Base-by-base conservation (phyloP, 148 eudicot species). In the Cornus florida region DNA sequence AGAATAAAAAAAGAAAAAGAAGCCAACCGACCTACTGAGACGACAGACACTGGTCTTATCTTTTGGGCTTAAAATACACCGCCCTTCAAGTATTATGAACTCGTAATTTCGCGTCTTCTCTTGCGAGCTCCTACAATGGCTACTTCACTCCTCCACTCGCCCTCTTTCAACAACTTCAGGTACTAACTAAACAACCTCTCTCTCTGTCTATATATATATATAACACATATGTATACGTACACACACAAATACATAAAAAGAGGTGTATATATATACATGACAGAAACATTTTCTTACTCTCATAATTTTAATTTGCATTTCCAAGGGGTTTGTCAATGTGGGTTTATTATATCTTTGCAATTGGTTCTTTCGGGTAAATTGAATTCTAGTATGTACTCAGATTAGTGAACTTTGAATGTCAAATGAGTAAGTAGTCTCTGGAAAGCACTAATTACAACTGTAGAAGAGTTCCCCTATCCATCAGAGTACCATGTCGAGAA, bases 161-260 rank as follows among this genome's bases (percentile, higher is more conserved):
- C 59, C 70, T 32, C 48, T 41, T 77, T 39, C 71, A 75, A 23
- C 72, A 23, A 67, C 79, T 33, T 4, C 79, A 69, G 79, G 79
- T 77, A 41, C 41, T 19, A 3, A 69, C 23, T 39, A 38, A 24
- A 38, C 23, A 12, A 46, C 23, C 69, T 38, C 38, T 62, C 38
- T 57, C 24, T 71, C 6, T 22, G 8, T 72, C 24, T 73, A 39
- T 39, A 39, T 39, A 39, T 73, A 3, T 73, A 57, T 59, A 46
- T 74, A 23, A 32, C 19, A 28, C 28, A 28, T 1, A 28, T 28
- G 28, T 28, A 28, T 28, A 28, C 1, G 28, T 28, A 28, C 28
- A 28, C 28, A 28, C 28, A 28, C 28, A 28, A 28, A 28, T 28
- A 28, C 28, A 28, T 28, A 28, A 28, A 28, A 28, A 28, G 28